Percentiles rank a stretch among this genome's conserved stretches.
These are phyloP conservation scores for Alternaria metachromatica DNA, from an alignment of 2,329 filamentous ascomycete genomes.

Conservation along the genomic window DNA sequence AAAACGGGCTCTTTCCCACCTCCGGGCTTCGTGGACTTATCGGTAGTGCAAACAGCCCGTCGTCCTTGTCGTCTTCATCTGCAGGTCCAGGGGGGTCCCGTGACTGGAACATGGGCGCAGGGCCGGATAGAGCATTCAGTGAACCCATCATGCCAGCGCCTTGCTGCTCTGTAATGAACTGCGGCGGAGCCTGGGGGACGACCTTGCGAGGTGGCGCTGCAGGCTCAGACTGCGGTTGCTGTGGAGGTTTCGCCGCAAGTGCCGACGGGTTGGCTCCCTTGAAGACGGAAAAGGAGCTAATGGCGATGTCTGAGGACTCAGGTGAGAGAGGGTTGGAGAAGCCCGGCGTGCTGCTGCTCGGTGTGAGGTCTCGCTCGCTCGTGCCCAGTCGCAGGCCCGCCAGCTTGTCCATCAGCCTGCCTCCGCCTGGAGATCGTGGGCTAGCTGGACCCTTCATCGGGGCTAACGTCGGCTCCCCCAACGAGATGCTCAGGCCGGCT, in stretches of 20 bases:
- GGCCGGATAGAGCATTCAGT: slow-evolving; percentile 52
- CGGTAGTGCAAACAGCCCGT: slow-evolving; percentile 85
- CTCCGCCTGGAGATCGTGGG: slow-evolving; percentile 67
- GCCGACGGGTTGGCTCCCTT: slow-evolving; percentile 54
- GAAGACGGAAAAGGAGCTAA: slow-evolving; percentile 66
- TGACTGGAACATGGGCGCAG: slow-evolving; percentile 38
- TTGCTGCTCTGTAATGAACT: slow-evolving; percentile 51
- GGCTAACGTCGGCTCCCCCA: slow-evolving; percentile 46
- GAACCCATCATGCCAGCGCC: slow-evolving; percentile 51
- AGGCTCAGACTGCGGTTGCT: slow-evolving; percentile 36
- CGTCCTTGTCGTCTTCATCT: slow-evolving; percentile 65
- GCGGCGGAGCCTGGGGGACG: slow-evolving; percentile 44
- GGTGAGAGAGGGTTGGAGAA: slow-evolving; percentile 64
- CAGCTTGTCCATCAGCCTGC: slow-evolving; percentile 78
- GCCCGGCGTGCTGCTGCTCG: slow-evolving; percentile 43
- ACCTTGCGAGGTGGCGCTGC: slow-evolving; percentile 41
- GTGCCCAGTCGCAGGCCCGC: slow-evolving; percentile 81
- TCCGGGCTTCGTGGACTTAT: slow-evolving; percentile 87
- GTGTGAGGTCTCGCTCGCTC: slow-evolving; percentile 68
- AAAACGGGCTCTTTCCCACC: slow-evolving; percentile 83
- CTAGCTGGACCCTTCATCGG: slow-evolving; percentile 64
- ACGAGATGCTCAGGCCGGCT: slow-evolving; percentile 47
- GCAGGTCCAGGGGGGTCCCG: slow-evolving; percentile 40
- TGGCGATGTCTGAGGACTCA: slow-evolving; percentile 67
- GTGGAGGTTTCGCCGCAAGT: slow-evolving; percentile 53